phyloP scores from a whole-genome alignment of 345 rosid species.

The Syzygium grande region DNA sequence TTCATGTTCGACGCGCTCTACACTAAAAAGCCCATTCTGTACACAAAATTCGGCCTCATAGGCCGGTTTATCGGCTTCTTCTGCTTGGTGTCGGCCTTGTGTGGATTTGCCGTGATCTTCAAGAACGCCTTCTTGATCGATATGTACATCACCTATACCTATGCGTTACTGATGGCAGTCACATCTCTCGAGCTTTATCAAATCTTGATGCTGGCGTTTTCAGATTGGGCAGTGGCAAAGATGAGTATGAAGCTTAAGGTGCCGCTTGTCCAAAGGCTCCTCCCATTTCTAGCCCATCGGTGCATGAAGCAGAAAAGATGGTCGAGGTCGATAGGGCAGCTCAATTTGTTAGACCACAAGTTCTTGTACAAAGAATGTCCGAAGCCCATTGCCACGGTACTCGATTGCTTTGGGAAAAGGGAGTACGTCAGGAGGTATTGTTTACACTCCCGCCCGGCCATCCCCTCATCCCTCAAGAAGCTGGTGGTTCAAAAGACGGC shows the following conservation, averaged over 20 bases:
- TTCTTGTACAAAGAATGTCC: background rate
- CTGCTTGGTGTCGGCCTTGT: background rate
- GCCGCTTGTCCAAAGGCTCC: background rate
- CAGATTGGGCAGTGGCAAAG: background rate
- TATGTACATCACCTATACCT: background rate
- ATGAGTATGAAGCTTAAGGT: background rate
- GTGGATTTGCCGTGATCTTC: background rate
- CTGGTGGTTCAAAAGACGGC: background rate
- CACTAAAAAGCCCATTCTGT: background rate
- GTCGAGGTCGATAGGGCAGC: background rate
- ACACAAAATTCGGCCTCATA: background rate
- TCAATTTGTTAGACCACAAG: background rate
- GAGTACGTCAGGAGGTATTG: background rate
- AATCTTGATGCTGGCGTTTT: background rate
- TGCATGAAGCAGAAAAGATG: background rate
- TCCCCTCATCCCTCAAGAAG: background rate
- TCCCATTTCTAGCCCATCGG: background rate
- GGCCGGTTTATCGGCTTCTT: background rate
- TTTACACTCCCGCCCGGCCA: background rate
- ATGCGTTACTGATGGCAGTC: background rate
- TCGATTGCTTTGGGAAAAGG: background rate
- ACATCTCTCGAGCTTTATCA: background rate
- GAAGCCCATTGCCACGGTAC: background rate
- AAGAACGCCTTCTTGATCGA: background rate
- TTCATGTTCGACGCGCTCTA: background rate